Percentiles rank a stretch among this genome's conserved stretches.
Conservation (phyloP, 257 asterid genomes). For the Gentiana straminea region DNA sequence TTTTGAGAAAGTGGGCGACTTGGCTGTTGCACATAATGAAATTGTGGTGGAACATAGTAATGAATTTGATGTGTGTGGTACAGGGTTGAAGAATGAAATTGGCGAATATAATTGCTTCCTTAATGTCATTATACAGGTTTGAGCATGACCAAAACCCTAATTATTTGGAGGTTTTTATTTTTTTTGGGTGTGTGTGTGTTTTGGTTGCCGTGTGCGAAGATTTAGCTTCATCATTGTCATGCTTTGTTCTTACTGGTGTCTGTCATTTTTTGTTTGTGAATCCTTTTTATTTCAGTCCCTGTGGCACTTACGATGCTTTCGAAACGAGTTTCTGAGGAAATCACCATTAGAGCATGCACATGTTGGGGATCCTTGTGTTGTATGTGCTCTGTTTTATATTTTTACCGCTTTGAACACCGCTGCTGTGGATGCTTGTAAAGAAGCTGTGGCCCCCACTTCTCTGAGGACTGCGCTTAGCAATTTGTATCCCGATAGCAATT, state of each 20-base stretch:
- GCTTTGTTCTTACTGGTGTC: slow-evolving; percentile 13
- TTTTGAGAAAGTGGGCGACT: slow-evolving; percentile 28
- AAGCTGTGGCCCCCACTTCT: slow-evolving; percentile 81
- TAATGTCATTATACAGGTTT: slow-evolving; percentile 96
- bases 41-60: slow-evolving; percentile 17
- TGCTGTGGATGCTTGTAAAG: slow-evolving; percentile 41
- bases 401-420: slow-evolving; percentile 60
- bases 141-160: slow-evolving; percentile 3
- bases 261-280: slow-evolving; percentile 1
- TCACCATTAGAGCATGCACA: slow-evolving; percentile 64
- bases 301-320: slow-evolving; percentile 84
- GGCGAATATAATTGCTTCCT: slow-evolving; percentile 98
- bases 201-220: no score
- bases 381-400: slow-evolving; percentile 72
- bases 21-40: slow-evolving; percentile 22
- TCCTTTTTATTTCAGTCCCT: slow-evolving; percentile 43
- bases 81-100: slow-evolving; percentile 85
- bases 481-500: slow-evolving; percentile 78
- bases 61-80: slow-evolving; percentile 54
- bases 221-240: slow-evolving; percentile 8
- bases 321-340: slow-evolving; percentile 70
- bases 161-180: slow-evolving; percentile 5
- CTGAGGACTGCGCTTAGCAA: slow-evolving; percentile 87
- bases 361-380: slow-evolving; percentile 92
- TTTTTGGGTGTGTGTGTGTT: slow-evolving; percentile 12